These are phyloP conservation scores for Bodo saltans DNA, from an alignment of 78 protist genomes.

Conservation along the genomic window DNA sequence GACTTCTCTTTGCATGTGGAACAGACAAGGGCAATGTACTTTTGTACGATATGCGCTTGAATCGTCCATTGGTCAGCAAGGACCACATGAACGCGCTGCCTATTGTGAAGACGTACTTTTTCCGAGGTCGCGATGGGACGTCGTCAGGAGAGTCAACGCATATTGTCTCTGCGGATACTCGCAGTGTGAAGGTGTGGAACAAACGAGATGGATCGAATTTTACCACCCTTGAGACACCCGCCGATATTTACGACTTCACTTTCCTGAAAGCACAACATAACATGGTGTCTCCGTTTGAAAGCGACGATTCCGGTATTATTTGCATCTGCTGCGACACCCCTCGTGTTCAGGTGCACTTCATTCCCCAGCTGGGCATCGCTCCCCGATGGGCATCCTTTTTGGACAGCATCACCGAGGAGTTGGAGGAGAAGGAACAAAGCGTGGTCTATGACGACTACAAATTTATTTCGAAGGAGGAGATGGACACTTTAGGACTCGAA, in stretches of 20 bases:
- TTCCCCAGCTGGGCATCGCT: slow-evolving; percentile 93
- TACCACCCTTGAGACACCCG: slow-evolving; percentile 69
- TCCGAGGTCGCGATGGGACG: neutral
- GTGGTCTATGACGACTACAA: slow-evolving; percentile 79
- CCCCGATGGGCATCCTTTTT: slow-evolving; percentile 95
- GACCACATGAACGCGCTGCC: slow-evolving; percentile 87
- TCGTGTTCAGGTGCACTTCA: slow-evolving; percentile 69
- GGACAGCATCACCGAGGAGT: slow-evolving; percentile 85
- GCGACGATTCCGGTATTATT: slow-evolving; percentile 73
- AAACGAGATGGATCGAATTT: slow-evolving; percentile 4
- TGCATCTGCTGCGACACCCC: slow-evolving; percentile 71
- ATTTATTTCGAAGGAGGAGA: slow-evolving; percentile 86
- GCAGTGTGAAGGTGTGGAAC: slow-evolving; percentile 69
- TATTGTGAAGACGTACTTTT: slow-evolving; percentile 8
- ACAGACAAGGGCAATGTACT: slow-evolving; percentile 66
- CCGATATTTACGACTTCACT: slow-evolving; percentile 55
- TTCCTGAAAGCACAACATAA: neutral
- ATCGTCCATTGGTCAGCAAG: slow-evolving; percentile 58
- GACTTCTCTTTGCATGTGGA: slow-evolving; percentile 77
- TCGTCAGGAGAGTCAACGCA: neutral
- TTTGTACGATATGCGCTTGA: slow-evolving; percentile 80
- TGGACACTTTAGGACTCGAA: slow-evolving; percentile 38
- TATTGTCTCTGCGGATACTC: slow-evolving; percentile 58
- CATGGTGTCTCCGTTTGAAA: neutral
- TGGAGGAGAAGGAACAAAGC: slow-evolving; percentile 47